These are phyloP conservation scores for Dipteronia dyeriana DNA, from an alignment of 345 rosid species.

Conservation along the genomic window DNA sequence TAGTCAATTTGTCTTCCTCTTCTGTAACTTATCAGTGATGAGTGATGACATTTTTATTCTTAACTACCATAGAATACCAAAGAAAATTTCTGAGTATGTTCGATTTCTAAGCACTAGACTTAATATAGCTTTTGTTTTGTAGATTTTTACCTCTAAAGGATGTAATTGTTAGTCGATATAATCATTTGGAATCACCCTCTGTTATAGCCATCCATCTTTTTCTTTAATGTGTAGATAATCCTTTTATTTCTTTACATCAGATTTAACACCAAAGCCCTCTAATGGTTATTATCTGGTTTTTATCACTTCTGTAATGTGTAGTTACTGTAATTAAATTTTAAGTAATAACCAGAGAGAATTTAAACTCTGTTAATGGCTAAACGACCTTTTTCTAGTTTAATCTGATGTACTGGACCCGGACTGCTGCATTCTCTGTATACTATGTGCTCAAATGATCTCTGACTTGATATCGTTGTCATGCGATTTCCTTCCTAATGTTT, in stretches of 20 bases:
- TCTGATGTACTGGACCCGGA: background rate
- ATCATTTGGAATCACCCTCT: background rate
- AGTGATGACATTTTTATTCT: background rate
- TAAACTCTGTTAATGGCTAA: background rate
- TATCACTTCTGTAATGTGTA: background rate
- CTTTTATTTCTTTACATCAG: background rate
- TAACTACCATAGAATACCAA: background rate
- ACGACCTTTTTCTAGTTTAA: background rate
- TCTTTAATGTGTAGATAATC: background rate
- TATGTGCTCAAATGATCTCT: slow-evolving; percentile 5
- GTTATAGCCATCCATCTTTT: background rate
- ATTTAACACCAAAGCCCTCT: background rate
- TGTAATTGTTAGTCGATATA: background rate
- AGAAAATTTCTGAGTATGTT: background rate
- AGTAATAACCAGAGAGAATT: background rate
- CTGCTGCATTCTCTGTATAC: background rate
- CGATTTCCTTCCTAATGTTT: slow-evolving; percentile 12
- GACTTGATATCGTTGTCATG: background rate
- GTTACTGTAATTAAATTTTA: background rate
- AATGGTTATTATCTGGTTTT: no score
- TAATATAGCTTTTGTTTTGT: background rate
- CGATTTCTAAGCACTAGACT: background rate
- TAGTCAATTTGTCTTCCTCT: background rate
- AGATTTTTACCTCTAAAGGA: background rate
- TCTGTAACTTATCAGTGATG: background rate